These are phyloP conservation scores for Plectosphaerella sp. DNA, from an alignment of 2,329 filamentous ascomycete genomes.

Conservation along the genomic window DNA sequence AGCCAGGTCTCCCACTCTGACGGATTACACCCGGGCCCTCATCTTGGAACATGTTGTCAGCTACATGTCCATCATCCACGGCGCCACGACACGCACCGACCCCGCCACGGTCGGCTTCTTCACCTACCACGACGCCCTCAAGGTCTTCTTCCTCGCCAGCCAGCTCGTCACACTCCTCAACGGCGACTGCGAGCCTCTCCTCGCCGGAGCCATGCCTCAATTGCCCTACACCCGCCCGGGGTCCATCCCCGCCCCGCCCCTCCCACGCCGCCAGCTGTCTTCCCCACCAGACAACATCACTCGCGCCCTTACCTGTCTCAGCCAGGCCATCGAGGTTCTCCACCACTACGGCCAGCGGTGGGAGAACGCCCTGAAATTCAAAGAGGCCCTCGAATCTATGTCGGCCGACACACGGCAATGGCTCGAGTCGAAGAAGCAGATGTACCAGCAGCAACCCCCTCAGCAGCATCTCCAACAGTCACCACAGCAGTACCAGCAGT, in stretches of 20 bases:
- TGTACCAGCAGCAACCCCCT: conserved; percentile 23
- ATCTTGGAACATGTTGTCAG: conserved; percentile 83
- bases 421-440: conserved; percentile 32
- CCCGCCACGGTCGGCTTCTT: conserved; percentile 60
- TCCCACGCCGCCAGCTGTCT: conserved; percentile 40
- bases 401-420: conserved; percentile 40
- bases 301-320: conserved; percentile 51
- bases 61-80: conserved; percentile 73
- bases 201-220: conserved; percentile 43
- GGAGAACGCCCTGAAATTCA: conserved; percentile 51
- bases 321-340: conserved; percentile 49
- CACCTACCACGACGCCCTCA: conserved; percentile 82
- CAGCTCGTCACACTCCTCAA: conserved; percentile 59
- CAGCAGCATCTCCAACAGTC: conserved; percentile 14
- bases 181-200: conserved; percentile 32
- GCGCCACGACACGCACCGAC: conserved; percentile 53
- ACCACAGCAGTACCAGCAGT: conserved; percentile 18
- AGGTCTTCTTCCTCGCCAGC: conserved; percentile 70
- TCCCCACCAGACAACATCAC: conserved; percentile 44
- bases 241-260: conserved; percentile 45
- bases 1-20: conserved; percentile 65
- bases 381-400: conserved; percentile 46
- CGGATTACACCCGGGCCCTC: conserved; percentile 70
- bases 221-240: conserved; percentile 38
- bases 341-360: conserved; percentile 55